A percentile compares a stretch with the other conserved stretches of the same genome.
These are phyloP conservation scores for Leersia perrieri DNA, from an alignment of 176 grass and related monocot genomes.

Conservation along the genomic window DNA sequence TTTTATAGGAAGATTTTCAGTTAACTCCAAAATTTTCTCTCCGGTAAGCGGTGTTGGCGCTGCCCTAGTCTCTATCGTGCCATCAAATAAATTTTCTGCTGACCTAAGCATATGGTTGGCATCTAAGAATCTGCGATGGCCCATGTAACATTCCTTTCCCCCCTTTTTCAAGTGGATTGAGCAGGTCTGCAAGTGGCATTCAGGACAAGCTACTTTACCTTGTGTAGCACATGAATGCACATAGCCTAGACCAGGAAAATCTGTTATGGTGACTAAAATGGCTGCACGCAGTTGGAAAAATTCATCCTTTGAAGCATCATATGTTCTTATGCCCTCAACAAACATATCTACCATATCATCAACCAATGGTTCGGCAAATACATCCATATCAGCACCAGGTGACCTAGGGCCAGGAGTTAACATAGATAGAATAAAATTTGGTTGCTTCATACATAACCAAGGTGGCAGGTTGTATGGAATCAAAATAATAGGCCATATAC, in stretches of 20 bases:
- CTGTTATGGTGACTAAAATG: too few species aligned
- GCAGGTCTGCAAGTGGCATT: slow-evolving; percentile 1
- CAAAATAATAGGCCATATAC: too few species aligned
- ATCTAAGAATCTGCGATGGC: slow-evolving; percentile 9
- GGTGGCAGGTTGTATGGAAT: too few species aligned
- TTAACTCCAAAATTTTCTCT: background rate
- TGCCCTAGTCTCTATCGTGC: background rate
- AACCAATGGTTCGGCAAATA: too few species aligned
- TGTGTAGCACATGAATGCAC: background rate
- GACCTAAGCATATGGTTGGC: background rate
- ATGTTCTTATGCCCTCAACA: too few species aligned
- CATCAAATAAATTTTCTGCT: slow-evolving; percentile 16
- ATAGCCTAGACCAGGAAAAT: background rate
- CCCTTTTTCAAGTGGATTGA: background rate
- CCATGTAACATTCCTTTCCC: background rate
- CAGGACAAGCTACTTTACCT: background rate
- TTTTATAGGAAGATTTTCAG: background rate
- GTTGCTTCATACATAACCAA: too few species aligned
- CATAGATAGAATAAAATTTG: too few species aligned
- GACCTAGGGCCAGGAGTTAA: too few species aligned
- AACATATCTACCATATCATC: too few species aligned
- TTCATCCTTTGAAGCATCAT: too few species aligned
- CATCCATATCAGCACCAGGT: too few species aligned
- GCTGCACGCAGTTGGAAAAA: too few species aligned
- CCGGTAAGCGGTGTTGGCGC: background rate